A percentile compares a stretch with the other conserved stretches of the same genome.
Evolutionary conservation across 129 eudicot genomes (phyloP).

Genomic region (Helichrysum umbraculigerum): DNA sequence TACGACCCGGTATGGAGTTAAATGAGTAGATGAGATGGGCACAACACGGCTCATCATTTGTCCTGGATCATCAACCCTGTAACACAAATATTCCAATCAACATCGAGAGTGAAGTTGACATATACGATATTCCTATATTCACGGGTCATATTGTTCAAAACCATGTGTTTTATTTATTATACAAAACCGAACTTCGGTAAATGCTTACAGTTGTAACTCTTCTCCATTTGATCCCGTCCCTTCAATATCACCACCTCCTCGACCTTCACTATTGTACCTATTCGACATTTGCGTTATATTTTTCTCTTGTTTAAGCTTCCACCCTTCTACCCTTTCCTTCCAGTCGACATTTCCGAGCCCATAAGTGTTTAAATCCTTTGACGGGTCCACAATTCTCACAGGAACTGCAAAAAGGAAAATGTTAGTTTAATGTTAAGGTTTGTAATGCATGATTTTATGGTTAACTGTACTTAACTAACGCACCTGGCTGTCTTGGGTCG

Average conservation of each 20-base stretch:
- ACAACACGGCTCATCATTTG: slow-evolving; percentile 85
- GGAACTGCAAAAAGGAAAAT: slow-evolving; percentile 47
- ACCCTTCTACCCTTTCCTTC: slow-evolving; percentile 89
- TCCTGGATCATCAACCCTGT: slow-evolving; percentile 80
- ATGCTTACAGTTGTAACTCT: slow-evolving; percentile 72
- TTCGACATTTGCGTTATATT: slow-evolving; percentile 50
- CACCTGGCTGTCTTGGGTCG: slow-evolving; percentile 86
- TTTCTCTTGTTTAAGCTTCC: slow-evolving; percentile 83
- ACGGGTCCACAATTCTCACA: slow-evolving; percentile 84
- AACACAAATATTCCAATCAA: slow-evolving; percentile 9
- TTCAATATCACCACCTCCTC: slow-evolving; percentile 79
- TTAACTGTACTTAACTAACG: slow-evolving; percentile 5
- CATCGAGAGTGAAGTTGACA: not conserved
- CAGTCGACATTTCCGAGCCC: slow-evolving; percentile 85
- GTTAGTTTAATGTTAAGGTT: slow-evolving; percentile 3
- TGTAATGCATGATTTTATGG: not conserved
- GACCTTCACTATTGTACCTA: slow-evolving; percentile 55
- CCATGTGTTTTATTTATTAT: not conserved
- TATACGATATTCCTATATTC: not conserved
- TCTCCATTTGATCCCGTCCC: slow-evolving; percentile 82
- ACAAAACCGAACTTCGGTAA: not conserved
- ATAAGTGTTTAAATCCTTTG: slow-evolving; percentile 75
- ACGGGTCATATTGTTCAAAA: not conserved
- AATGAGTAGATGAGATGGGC: slow-evolving; percentile 66
- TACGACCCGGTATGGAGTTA: slow-evolving; percentile 74